Base-by-base conservation (phyloP, 2,329 filamentous ascomycete species). In the Phaeosphaeria sp. region DNA sequence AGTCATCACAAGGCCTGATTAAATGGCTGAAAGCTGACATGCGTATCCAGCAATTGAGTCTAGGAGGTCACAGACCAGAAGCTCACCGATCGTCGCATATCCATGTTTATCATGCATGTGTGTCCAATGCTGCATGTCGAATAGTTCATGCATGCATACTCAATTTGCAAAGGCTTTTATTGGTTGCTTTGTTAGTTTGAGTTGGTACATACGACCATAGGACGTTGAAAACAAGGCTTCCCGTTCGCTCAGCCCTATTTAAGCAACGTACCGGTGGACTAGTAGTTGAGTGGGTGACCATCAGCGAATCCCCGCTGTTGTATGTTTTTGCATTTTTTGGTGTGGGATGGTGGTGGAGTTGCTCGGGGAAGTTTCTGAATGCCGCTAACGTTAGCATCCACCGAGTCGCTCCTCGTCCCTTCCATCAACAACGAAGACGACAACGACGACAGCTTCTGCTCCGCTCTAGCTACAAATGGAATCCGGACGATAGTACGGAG, bases 31-130 rank as follows among this genome's bases (percentile, higher is more conserved):
- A 36, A 36, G 30, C 30, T 36, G 30, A 36, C 30, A 36, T 13
- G 6, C 30, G 30, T 36, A 21, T 69, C 68, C 57, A 71, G 71
- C 55, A 72, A 72, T 44, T 55, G 66, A n/a, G 50, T 66, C 6
- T 63, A 69, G 51, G 69, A 72, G 43, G 65, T 69, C 15, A 72
- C 69, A 20, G 58, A 49, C 33, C 63, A 66, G 48, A 61, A 58
- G 42, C 58, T 72, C 18, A 56, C 63, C 23, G 68, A 71, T 18
- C 67, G 69, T 18, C 53, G 68, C 25, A 68, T 64, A 15, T 61
- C 55, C 49, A 64, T 71, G 56, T 56, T 70, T 41, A 72, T 71
- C 50, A 62, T 55, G 7, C 63, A 71, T 23, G 64, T n/a, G n/a
- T n/a, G n/a, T n/a, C n/a, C n/a, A n/a, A n/a, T n/a, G n/a, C n/a